Base-by-base conservation (phyloP, 768 basidiomycete species). In the Strobilomyces echinocephalus region DNA sequence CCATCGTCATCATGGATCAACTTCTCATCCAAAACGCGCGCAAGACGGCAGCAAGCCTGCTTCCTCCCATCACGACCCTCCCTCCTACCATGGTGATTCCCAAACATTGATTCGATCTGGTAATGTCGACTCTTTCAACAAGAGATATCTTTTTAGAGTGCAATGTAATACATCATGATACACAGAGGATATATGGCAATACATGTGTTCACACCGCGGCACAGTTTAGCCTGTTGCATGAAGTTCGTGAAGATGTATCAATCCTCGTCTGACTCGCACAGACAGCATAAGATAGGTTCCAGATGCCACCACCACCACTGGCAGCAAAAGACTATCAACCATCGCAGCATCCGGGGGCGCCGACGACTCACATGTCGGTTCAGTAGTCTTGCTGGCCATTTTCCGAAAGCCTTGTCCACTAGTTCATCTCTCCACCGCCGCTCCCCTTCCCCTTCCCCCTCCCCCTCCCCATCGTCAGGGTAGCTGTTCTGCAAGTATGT, bases 1-100 rank as follows among this genome's bases (percentile, higher is more conserved):
- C 88, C 26, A 78, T 98, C 46, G 95, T 97, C 54, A 79, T 97
- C 60, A 91, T 99, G 87, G 97, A 99, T 68, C 83, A 88, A 63
- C 76, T 97, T 53, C 79, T 97, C 38, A 84, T 91, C 53, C 95
- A 98, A 73, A 90, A 92, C 59, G 78, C 94, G 9, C 84, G 95
- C 46, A 78, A 78, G 66, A 75, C 85, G 1, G 82, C 95, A 2
- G 79, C 86, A 8, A 73, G 81, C 46, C 74, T 93, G 35, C 79
- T 98, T n/a, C 92, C 95, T 18, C 77, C 88, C 30, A 71, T 95
- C 62, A 86, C 83, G 21, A 92, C 91, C n/a, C 79, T 98, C 24
- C 95, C 95, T 5, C 87, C 88, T 1, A 91, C 91, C 6, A 97
- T 97, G 95, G 79, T 88, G 38, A 76, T 91, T 62, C 86, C 87